Base-by-base conservation (phyloP, 2,329 filamentous ascomycete species). In the Beauveria australis region DNA sequence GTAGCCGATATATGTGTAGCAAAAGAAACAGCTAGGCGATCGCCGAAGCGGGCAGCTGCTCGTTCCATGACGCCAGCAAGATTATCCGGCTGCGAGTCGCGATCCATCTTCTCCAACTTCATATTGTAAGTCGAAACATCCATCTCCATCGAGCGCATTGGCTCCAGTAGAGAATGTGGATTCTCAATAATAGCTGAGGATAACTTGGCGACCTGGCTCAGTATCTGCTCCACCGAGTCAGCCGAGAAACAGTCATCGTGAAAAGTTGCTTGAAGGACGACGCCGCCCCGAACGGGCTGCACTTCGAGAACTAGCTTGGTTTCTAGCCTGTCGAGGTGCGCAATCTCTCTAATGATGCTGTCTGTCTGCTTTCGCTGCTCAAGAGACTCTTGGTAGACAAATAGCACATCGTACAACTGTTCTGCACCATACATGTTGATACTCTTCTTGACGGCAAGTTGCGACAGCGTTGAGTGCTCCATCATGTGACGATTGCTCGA, bases 361-460 rank as follows among this genome's bases (percentile, higher is more conserved):
- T 33, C 64, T 19, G 47, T 56, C 55, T 28, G 64, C 67, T 66
- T 66, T 75, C 68, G 76, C 73, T 68, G 69, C 3, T 66, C 64
- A 1, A 88, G 75, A 0, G 87, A 89, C 68, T 96, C 88, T 67
- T 97, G 92, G 79, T 92, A 97, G 0, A 92, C 86, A 67, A 96
- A 87, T 0, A 96, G 76, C 0, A 87, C 81, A 65, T 96, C 89
- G 66, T 93, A 96, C 0, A 96, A 73, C 1, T 74, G 73, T 44
- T 83, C 79, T 1, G 80, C 76, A 0, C 84, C 77, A 30, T 79
- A 74, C 1, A 88, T 63, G 0, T 79, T 81, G 3, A 80, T 82
- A 1, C 81, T 72, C 65, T 81, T 84, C 67, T 85, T 87, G 64
- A 96, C 89, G 2, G 91, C 84, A 1, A 83, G 75, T 2, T 95